Evolutionary conservation across 1,139 yeast genomes (phyloP), one percentile per base, ranked within the genome.

Genomic region (Hyphopichia khmerensis): DNA sequence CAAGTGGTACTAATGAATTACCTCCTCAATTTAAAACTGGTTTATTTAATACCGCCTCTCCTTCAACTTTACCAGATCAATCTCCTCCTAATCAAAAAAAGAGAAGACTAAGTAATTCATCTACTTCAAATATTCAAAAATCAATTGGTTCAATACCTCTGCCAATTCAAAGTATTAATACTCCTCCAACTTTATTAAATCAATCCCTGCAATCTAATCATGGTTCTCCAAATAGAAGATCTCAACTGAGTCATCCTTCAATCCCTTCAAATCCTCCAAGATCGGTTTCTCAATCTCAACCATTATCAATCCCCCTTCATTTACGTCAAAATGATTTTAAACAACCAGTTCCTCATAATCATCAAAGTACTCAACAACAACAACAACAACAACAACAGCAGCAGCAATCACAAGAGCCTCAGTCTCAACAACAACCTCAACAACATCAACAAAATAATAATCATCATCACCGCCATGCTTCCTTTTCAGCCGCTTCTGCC

Each of bases 401-500:
- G 10, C 29, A 26, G n/a, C n/a, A 9, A 11, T 11, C 9, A 11
- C 29, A 26, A 11, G n/a, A 9, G n/a, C 29, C 9, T 7, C 29
- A 26, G 11, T 13, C 5, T 7, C 29, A 26, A 8, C 26, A 18
- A 21, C 16, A 21, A 10, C 36, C 4, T 19, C 3, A 13, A 10
- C 16, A 39, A 24, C 31, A 24, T n/a, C 35, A 48, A 14, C 40
- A 40, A 18, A 15, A 32, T 17, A 48, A 49, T 37, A 38, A 46
- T 14, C 14, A 23, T 10, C 35, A 44, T 44, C 46, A 52, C 33
- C 56, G 96, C 33, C 93, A 86, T 56, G 84, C 87, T 26, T 88
- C 96, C 1, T 90, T 87, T 57, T 82, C 90, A 5, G 96, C 96
- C 0, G 81, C 89, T 1, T 79, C 88, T 11, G 81, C 89, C 0